Conservation (phyloP, 495 filamentous ascomycete genomes). For the Aspergillus carlsbadensis region DNA sequence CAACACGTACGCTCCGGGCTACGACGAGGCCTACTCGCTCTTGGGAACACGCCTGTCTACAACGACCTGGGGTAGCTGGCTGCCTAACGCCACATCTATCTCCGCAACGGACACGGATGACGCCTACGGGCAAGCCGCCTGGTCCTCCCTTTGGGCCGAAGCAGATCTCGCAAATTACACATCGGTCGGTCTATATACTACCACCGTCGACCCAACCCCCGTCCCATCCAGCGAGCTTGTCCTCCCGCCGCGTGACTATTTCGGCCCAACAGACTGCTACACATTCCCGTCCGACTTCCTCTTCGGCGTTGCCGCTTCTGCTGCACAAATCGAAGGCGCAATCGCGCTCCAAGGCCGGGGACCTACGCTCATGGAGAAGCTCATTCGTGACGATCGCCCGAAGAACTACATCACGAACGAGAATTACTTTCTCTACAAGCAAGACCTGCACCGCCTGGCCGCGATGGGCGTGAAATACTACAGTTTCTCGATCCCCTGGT, state of each 20-base stretch:
- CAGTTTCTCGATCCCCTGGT: constrained; percentile 46
- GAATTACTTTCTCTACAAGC: constrained; percentile 53
- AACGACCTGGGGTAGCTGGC: constrained; percentile 33
- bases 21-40: neutral
- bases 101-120: constrained; percentile 29
- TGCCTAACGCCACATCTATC: constrained; percentile 25
- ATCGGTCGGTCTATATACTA: constrained; percentile 28
- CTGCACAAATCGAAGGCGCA: constrained; percentile 51
- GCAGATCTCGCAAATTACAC: constrained; percentile 21
- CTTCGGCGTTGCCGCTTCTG: constrained; percentile 51
- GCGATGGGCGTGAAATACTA: constrained; percentile 50
- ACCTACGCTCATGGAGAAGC: constrained; percentile 34
- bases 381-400: neutral
- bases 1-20: neutral
- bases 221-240: constrained; percentile 35
- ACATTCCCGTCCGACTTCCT: constrained; percentile 45
- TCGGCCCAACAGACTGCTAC: constrained; percentile 19
- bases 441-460: constrained; percentile 48
- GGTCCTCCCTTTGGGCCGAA: constrained; percentile 32
- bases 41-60: neutral
- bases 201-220: constrained; percentile 34
- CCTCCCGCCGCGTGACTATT: constrained; percentile 31
- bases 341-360: constrained; percentile 42
- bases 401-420: constrained; percentile 42
- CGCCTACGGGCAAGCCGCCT: constrained; percentile 35